phyloP scores from a whole-genome alignment of 441 rosid species.

The Croton laevigatus region DNA sequence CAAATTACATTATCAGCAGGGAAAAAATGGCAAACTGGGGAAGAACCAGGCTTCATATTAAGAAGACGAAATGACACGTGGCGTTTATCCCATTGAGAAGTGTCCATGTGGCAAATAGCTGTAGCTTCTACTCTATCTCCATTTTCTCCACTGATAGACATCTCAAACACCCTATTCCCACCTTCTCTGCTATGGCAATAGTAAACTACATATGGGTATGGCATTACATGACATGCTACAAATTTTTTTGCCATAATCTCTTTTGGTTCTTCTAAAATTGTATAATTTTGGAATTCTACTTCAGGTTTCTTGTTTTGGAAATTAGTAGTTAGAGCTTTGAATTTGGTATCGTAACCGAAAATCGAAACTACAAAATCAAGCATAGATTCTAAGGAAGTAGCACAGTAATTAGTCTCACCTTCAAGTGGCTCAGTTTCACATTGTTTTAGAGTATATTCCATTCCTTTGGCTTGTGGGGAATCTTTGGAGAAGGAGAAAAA shows the following conservation, averaged over 20 bases:
- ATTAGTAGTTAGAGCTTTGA: constrained; percentile 45
- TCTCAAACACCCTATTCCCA: constrained; percentile 42
- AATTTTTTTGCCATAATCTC: constrained; percentile 35
- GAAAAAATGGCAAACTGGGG: constrained; percentile 77
- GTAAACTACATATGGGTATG: constrained; percentile 71
- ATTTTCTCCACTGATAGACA: constrained; percentile 42
- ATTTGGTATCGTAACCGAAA: constrained; percentile 36
- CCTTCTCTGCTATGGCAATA: constrained; percentile 60
- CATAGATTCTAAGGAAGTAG: constrained; percentile 70
- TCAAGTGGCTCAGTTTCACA: constrained; percentile 44
- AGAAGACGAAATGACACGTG: constrained; percentile 62
- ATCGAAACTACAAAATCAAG: constrained; percentile 46
- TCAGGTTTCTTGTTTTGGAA: constrained; percentile 7
- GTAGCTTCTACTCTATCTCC: constrained; percentile 48
- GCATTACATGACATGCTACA: constrained; percentile 72
- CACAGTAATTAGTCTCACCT: constrained; percentile 61
- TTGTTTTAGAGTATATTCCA: constrained; percentile 49
- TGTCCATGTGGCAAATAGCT: constrained; percentile 74
- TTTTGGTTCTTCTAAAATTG: constrained; percentile 40
- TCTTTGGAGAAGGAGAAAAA: constrained; percentile 48
- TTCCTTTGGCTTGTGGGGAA: constrained; percentile 71
- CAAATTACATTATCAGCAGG: constrained; percentile 61
- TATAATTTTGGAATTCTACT: constrained; percentile 43
- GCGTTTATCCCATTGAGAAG: constrained; percentile 62
- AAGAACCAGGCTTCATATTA: constrained; percentile 44